Conservation (phyloP, 495 filamentous ascomycete genomes). For the Xylaria castorea region DNA sequence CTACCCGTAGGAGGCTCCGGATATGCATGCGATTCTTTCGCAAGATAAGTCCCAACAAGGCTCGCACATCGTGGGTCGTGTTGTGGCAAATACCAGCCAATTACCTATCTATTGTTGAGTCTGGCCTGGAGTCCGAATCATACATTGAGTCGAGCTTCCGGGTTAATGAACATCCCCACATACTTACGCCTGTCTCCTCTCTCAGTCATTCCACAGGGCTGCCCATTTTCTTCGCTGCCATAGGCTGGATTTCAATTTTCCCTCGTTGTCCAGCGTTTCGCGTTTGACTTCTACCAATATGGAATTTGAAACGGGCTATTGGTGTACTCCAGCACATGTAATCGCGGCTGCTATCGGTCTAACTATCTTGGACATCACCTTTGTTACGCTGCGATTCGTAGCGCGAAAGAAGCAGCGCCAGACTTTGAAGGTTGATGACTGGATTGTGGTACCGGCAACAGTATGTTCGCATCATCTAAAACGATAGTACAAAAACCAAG, state of each 20-base stretch:
- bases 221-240: background rate
- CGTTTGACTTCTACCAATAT: background rate
- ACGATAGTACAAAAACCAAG: background rate
- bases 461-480: conserved; percentile 8
- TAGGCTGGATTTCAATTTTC: background rate
- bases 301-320: background rate
- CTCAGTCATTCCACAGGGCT: background rate
- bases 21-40: background rate
- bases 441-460: conserved; percentile 37
- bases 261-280: background rate
- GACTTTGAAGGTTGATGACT: conserved; percentile 38
- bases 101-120: background rate
- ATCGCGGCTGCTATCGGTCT: conserved; percentile 3
- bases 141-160: background rate
- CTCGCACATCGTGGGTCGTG: background rate
- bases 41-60: background rate
- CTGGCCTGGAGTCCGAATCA: background rate
- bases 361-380: conserved; percentile 23
- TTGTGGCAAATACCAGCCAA: background rate
- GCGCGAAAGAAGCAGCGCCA: conserved; percentile 36
- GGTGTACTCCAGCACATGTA: background rate
- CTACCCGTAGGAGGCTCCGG: background rate
- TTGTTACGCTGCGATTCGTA: conserved; percentile 29
- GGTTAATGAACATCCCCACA: background rate
- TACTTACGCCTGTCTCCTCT: background rate